phyloP scores from a whole-genome alignment of 2,329 filamentous ascomycete species.

The Elsinoe perseae region DNA sequence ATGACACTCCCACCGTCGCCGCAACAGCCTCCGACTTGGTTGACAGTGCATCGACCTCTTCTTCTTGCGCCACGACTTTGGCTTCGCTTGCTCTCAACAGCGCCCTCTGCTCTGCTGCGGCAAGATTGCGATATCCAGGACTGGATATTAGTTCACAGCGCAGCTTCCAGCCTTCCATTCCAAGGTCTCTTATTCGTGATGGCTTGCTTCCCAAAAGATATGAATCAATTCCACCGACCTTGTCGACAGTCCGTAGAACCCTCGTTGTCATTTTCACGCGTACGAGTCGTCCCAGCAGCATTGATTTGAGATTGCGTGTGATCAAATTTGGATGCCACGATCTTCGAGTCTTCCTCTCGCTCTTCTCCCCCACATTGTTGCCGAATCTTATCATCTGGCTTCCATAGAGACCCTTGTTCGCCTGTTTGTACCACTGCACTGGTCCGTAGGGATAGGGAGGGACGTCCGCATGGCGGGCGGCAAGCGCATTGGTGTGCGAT shows the following conservation, averaged over 20 bases:
- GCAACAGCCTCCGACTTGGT: background rate
- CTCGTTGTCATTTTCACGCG: conserved; percentile 61
- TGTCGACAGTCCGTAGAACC: conserved; percentile 61
- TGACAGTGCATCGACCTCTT: background rate
- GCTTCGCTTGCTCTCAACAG: background rate
- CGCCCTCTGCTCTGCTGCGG: conserved; percentile 2
- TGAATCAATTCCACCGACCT: conserved; percentile 80
- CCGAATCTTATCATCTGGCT: conserved; percentile 64
- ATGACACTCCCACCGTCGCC: background rate
- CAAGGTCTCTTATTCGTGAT: conserved; percentile 73
- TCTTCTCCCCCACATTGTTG: conserved; percentile 63
- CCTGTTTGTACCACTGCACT: conserved; percentile 67
- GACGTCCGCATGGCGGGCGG: conserved; percentile 21
- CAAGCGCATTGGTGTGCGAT: conserved; percentile 20
- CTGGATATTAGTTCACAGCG: conserved; percentile 50
- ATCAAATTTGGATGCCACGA: conserved; percentile 68
- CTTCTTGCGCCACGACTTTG: background rate
- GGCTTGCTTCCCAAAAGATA: conserved; percentile 80
- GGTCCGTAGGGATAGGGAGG: conserved; percentile 64
- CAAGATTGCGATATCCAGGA: background rate
- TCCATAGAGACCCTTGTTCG: conserved; percentile 53
- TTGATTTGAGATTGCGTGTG: conserved; percentile 59
- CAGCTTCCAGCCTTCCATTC: conserved; percentile 81
- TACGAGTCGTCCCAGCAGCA: conserved; percentile 54
- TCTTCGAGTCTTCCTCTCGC: conserved; percentile 62